Evolutionary conservation across 768 basidiomycete genomes (phyloP).

Genomic region (Russula earlei): DNA sequence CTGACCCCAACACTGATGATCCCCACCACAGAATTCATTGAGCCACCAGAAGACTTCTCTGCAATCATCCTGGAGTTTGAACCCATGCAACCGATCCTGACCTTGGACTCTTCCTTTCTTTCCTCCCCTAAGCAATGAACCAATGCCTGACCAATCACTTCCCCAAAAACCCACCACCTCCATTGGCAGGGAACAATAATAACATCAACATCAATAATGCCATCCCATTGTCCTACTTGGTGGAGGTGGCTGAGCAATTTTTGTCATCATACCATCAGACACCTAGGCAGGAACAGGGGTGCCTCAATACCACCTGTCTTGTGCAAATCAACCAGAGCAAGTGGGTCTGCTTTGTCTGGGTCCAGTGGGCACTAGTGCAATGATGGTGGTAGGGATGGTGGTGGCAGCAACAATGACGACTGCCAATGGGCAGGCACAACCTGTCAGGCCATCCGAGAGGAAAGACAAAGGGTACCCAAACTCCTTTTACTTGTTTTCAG

Average conservation of each 20-base stretch:
- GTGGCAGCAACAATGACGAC: too few species aligned
- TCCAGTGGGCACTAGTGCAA: not conserved
- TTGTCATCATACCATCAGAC: conserved; percentile 54
- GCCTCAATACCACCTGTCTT: conserved; percentile 20
- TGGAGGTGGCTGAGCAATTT: conserved; percentile 57
- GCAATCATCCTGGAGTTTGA: not conserved
- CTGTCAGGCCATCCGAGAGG: conserved; percentile 81
- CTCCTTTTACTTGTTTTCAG: too few species aligned
- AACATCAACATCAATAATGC: too few species aligned
- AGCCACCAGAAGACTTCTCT: conserved; percentile 9
- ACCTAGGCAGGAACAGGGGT: conserved; percentile 52
- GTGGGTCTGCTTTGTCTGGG: not conserved
- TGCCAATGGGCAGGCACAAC: conserved; percentile 30
- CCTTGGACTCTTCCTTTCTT: not conserved
- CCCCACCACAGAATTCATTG: not conserved
- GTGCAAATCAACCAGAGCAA: conserved; percentile 5
- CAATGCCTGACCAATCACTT: not conserved
- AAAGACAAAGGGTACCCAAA: conserved; percentile 99
- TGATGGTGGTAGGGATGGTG: too few species aligned
- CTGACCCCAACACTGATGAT: not conserved
- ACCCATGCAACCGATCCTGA: not conserved
- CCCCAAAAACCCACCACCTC: conserved; percentile 13
- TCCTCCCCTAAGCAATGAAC: not conserved
- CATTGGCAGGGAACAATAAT: too few species aligned
- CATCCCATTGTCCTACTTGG: conserved; percentile 44